Percentiles rank a stretch among this genome's conserved stretches.
Evolutionary conservation across 495 filamentous ascomycete species (phyloP).

Genomic region (Penicillium bialowiezense): DNA sequence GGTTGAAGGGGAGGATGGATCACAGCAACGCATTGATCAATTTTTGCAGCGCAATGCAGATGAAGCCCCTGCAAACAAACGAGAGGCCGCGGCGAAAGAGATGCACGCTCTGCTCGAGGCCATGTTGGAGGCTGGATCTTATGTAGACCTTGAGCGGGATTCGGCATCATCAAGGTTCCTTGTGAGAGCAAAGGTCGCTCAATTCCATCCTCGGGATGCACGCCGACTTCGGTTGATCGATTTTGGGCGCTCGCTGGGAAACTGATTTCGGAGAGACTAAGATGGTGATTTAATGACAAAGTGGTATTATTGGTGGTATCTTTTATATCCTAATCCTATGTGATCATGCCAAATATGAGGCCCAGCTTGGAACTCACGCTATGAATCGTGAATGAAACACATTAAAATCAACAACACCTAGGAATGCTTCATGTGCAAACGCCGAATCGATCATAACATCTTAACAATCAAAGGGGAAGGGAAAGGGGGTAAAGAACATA

Average conservation of each 20-base stretch:
- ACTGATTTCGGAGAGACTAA: conserved; percentile 38
- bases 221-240: conserved; percentile 72
- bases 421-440: conserved; percentile 19
- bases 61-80: conserved; percentile 48
- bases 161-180: conserved; percentile 81
- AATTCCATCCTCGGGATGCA: conserved; percentile 83
- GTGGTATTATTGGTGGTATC: conserved; percentile 16
- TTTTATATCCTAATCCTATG: conserved; percentile 14
- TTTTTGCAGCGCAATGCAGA: conserved; percentile 56
- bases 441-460: conserved; percentile 20
- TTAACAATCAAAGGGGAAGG: conserved; percentile 3
- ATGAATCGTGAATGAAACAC: neutral
- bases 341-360: conserved; percentile 3
- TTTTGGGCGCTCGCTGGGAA: conserved; percentile 75
- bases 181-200: conserved; percentile 77
- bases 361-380: neutral
- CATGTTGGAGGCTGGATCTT: conserved; percentile 62
- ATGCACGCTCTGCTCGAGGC: conserved; percentile 64
- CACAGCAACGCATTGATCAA: conserved; percentile 71
- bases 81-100: conserved; percentile 61
- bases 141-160: conserved; percentile 68
- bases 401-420: conserved; percentile 19
- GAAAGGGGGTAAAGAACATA: conserved; percentile 5
- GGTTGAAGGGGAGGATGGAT: conserved; percentile 39
- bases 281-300: conserved; percentile 1